Percentiles rank a stretch among this genome's conserved stretches.
phyloP scores from a whole-genome alignment of 257 asterid genomes.

The Solanum clarkiae region DNA sequence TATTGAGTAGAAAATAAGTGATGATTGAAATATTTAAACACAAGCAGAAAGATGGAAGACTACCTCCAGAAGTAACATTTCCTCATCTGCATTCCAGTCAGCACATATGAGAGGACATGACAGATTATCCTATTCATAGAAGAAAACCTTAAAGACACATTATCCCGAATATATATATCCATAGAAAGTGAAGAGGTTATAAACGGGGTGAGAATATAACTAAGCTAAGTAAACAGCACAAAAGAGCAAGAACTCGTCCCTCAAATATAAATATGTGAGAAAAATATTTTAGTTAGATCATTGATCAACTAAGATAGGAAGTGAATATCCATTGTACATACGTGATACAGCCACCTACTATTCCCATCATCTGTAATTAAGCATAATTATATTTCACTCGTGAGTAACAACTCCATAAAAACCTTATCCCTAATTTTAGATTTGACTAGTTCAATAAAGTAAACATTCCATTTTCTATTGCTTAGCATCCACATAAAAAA shows the following conservation, averaged over 20 bases:
- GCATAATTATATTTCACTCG: background rate
- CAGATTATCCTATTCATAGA: slow-evolving; percentile 60
- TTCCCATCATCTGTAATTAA: background rate
- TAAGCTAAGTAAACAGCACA: background rate
- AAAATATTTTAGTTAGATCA: background rate
- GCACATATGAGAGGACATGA: slow-evolving; percentile 88
- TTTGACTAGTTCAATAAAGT: background rate
- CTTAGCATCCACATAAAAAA: background rate
- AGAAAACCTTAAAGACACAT: background rate
- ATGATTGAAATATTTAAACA: background rate
- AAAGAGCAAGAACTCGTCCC: background rate
- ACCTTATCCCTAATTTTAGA: background rate
- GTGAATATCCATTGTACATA: background rate
- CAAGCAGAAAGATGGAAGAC: background rate
- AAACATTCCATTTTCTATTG: background rate
- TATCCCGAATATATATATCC: background rate
- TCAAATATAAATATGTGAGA: background rate
- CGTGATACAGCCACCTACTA: background rate
- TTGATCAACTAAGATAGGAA: background rate
- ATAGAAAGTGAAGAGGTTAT: background rate
- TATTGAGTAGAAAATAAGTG: background rate
- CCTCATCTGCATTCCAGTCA: slow-evolving; percentile 97
- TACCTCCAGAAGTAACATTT: slow-evolving; percentile 94
- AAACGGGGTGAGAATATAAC: background rate
- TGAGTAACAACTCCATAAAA: background rate